Conservation (phyloP, 495 filamentous ascomycete genomes). For the Podospora sp. region DNA sequence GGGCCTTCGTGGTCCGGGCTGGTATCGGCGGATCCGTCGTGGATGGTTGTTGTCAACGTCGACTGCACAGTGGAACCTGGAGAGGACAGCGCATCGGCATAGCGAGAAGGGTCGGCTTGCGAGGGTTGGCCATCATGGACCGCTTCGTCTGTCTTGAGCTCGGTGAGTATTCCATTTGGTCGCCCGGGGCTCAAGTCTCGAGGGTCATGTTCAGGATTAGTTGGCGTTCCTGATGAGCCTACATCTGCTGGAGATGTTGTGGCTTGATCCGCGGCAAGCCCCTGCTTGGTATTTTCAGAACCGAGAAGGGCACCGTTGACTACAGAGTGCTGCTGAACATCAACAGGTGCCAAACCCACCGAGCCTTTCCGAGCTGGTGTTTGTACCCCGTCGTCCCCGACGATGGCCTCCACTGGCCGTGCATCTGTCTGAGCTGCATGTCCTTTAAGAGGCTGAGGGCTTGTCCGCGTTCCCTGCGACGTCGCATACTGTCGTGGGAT, state of each 20-base stretch:
- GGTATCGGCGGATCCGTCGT: constrained; percentile 53
- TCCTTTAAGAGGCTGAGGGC: background rate
- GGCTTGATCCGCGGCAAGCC: background rate
- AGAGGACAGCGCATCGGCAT: constrained; percentile 45
- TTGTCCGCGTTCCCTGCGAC: background rate
- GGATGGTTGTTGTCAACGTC: constrained; percentile 41
- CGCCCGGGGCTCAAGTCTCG: background rate
- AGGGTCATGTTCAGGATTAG: background rate
- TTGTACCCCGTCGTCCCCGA: background rate
- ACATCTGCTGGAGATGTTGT: background rate
- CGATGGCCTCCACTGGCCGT: background rate
- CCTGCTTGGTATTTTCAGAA: background rate
- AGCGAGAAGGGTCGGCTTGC: constrained; percentile 25
- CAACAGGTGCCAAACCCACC: background rate
- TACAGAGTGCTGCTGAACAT: background rate
- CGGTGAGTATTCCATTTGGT: background rate
- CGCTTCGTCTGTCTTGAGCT: constrained; percentile 13
- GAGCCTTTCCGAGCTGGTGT: background rate
- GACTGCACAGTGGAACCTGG: constrained; percentile 50
- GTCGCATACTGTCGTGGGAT: background rate
- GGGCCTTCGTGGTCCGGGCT: constrained; percentile 57
- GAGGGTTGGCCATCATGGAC: constrained; percentile 17
- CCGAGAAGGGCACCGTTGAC: background rate
- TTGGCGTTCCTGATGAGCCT: background rate
- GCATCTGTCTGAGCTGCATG: background rate